Percentiles rank a stretch among this genome's conserved stretches.
Evolutionary conservation across 306 rosid genomes (phyloP).

Genomic region (Pachyrhizus erosus): DNA sequence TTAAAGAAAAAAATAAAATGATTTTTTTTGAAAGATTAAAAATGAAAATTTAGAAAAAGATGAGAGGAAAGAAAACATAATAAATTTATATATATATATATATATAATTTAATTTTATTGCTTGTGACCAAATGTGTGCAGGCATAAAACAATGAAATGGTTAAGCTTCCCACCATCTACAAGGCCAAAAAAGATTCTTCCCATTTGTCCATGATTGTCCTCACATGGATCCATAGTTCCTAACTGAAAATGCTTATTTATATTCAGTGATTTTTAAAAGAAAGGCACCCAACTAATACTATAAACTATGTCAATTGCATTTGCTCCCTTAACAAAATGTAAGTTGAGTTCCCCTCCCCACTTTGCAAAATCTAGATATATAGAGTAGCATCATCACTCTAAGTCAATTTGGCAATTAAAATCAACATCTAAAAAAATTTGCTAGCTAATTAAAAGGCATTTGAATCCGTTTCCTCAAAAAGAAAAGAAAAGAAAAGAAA

Average conservation of each 20-base stretch:
- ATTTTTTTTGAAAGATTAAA: no score
- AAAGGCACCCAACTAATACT: not conserved
- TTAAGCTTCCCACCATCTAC: slow-evolving; percentile 2
- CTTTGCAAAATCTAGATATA: slow-evolving; percentile 6
- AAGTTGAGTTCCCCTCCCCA: not conserved
- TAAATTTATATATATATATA: no score
- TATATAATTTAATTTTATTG: not conserved
- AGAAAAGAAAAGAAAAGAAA: not conserved
- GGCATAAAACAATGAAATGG: not conserved
- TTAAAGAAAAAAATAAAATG: no score
- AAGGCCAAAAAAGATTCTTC: slow-evolving; percentile 10
- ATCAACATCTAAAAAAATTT: not conserved
- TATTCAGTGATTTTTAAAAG: not conserved
- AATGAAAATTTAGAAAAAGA: no score
- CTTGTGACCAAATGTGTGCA: not conserved
- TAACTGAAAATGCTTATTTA: slow-evolving; percentile 10
- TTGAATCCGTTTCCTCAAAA: slow-evolving; percentile 13
- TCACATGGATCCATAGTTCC: slow-evolving; percentile 48
- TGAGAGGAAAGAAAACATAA: no score
- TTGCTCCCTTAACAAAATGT: not conserved
- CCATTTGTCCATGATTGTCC: slow-evolving; percentile 48
- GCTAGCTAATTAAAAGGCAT: not conserved
- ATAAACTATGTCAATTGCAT: slow-evolving; percentile 19
- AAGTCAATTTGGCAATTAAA: slow-evolving; percentile 13
- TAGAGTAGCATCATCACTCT: slow-evolving; percentile 2